Evolutionary conservation across 1,139 yeast species (phyloP), one percentile per base, ranked within the genome.

Genomic region (Scheffersomyces quercinus): DNA sequence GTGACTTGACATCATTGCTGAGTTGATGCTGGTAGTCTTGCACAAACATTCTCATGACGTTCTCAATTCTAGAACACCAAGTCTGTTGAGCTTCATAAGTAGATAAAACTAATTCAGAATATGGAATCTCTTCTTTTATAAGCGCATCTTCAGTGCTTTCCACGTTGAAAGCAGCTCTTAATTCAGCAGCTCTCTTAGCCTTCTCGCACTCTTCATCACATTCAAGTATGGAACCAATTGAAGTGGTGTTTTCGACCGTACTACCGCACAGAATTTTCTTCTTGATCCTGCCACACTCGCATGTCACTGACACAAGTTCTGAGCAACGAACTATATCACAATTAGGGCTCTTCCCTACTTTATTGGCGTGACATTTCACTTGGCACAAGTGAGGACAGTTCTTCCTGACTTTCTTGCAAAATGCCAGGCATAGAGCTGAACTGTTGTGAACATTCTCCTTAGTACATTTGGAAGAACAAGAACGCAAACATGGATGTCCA

Each of bases 161-260:
- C 36, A 76, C 58, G 13, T 67, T 67, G 41, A 89, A 80, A 0
- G 95, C 95, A 26, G 75, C 79, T 42, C 83, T 81, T 41, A 90
- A 67, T 50, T 76, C 75, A 37, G 73, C 71, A 50, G 85, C 87
- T 43, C 96, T 73, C 49, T 78, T 75, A 11, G 73, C 70, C 40
- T 76, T 66, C 8, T 73, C 80, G 67, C 97, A 90, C n/a, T 77
- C 78, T 8, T 83, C 87, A 55, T 84, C 86, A 67, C 96, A 88
- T 28, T 70, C 77, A 36, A 84, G 52, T 1, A 55, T 50, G 2
- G 64, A 54, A 7, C 72, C 68, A 44, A 73, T 70, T 4, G 45
- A 53, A 4, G 72, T 53, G 1, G 59, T 49, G 3, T 47, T 58
- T 29, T 52, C 55, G 2, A 60, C 49, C n/a, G 72, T 64, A 10